Evolutionary conservation across 192 early-diverging fungal species (phyloP), one percentile per base, ranked within the genome.

Genomic region (Phlyctochytrium arcticum): DNA sequence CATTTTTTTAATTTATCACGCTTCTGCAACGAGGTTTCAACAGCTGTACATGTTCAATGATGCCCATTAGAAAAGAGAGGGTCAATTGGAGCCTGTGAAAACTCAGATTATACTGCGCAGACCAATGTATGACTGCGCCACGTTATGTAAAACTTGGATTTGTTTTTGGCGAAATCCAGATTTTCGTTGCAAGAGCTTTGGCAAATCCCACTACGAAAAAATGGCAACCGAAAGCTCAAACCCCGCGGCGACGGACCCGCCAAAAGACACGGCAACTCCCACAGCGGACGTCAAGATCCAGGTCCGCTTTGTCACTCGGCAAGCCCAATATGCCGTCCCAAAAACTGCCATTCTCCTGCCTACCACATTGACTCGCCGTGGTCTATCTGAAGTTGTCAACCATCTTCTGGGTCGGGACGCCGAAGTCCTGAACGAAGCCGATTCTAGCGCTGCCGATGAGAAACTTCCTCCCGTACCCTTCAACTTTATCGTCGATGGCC

Each of bases 381-480:
- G 91, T 29, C 83, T 98, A 27, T 92, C 91, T 19, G 92, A 95
- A 78, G 88, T 98, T 60, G 85, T 98, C 23, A 98, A 98, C 81
- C 92, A 91, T 65, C 76, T 98, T 34, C 80, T 98, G 36, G 55
- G 23, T 34, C 30, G 39, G 21, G 21, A 12, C 15, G 39, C 39
- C 12, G 42, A 44, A 44, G 15, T 44, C 2, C 2, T 21, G 15
- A 53, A 17, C 5, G 39, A 44, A 12, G 21, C 39, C 39, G 39
- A 44, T 0, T 44, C 39, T 19, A n/a, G n/a, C n/a, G n/a, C n/a
- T n/a, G n/a, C n/a, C n/a, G 12, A 34, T 26, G 63, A 54, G 23
- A 57, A 66, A 91, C 87, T 87, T 24, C 83, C 68, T 50, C 89
- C 89, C 9, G 73, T 91, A 15, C 91, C 93, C 21, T 97, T 97